Percentiles rank a stretch among this genome's conserved stretches.
These are phyloP conservation scores for Coprinopsis marcescibilis DNA, from an alignment of 768 basidiomycete genomes.

Conservation along the genomic window DNA sequence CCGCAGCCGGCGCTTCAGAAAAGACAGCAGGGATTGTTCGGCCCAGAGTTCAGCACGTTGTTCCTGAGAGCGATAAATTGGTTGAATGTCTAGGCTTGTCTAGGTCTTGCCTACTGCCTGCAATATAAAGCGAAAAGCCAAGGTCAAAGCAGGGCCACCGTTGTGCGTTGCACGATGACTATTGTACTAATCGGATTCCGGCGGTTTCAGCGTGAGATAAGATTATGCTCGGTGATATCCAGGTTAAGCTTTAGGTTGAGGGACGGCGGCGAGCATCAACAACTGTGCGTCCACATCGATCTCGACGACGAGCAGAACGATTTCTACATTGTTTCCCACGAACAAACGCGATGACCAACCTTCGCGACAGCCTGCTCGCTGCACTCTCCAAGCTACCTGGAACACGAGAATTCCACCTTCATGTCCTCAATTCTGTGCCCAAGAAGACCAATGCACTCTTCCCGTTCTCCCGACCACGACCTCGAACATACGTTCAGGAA, in stretches of 20 bases:
- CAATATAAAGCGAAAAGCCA: too few relatives aligned
- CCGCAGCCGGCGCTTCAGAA: too few relatives aligned
- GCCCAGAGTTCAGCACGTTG: too few relatives aligned
- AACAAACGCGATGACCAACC: conserved; percentile 20
- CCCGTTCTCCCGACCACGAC: conserved; percentile 65
- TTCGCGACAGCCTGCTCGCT: conserved; percentile 59
- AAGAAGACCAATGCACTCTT: conserved; percentile 65
- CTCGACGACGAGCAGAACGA: neutral
- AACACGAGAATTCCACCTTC: conserved; percentile 65
- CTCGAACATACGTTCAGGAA: conserved; percentile 67
- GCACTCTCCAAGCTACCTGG: conserved; percentile 56
- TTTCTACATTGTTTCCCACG: conserved; percentile 1
- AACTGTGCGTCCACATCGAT: conserved; percentile 3
- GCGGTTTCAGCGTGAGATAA: conserved; percentile 3
- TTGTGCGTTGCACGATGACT: too few relatives aligned
- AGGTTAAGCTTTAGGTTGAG: neutral
- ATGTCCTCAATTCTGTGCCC: conserved; percentile 66
- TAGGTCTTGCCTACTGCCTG: too few relatives aligned
- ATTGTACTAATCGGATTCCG: neutral
- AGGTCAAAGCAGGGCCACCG: too few relatives aligned
- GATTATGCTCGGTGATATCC: conserved; percentile 5
- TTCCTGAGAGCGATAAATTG: too few relatives aligned
- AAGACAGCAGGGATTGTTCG: too few relatives aligned
- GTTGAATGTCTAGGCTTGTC: too few relatives aligned
- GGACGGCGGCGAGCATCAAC: neutral